These are phyloP conservation scores for Blastosporella zonata DNA, from an alignment of 1,284 basidiomycete genomes.

Conservation along the genomic window DNA sequence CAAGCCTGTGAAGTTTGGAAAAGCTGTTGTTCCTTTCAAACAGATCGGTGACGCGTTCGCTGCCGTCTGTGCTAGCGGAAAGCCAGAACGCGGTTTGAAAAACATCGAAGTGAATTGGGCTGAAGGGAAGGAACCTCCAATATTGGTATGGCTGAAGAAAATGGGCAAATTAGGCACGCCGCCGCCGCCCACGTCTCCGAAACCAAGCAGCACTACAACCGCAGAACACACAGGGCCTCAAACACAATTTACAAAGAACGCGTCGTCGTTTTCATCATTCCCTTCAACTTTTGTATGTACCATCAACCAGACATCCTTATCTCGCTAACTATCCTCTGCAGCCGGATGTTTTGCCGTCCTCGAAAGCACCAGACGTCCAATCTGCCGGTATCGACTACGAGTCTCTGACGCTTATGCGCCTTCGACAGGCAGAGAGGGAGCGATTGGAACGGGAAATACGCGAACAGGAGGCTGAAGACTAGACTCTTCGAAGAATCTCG, in stretches of 20 bases:
- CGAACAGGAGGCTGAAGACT: constrained; percentile 54
- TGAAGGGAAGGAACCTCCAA: constrained; percentile 68
- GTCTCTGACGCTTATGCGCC: constrained; percentile 74
- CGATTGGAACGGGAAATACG: constrained; percentile 74
- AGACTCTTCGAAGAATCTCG: background rate
- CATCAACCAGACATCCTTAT: background rate
- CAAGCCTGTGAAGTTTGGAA: constrained; percentile 59
- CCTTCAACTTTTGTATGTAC: constrained; percentile 55
- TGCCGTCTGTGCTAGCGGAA: constrained; percentile 60
- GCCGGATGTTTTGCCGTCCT: constrained; percentile 26
- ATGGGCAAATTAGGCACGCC: constrained; percentile 55
- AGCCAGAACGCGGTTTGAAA: constrained; percentile 44
- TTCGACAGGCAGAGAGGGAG: constrained; percentile 78
- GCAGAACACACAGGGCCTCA: constrained; percentile 26
- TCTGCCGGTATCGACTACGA: constrained; percentile 68
- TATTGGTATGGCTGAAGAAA: constrained; percentile 73
- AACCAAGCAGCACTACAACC: background rate
- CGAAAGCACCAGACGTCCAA: constrained; percentile 27
- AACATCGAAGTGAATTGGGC: constrained; percentile 69
- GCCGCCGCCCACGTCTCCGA: constrained; percentile 12
- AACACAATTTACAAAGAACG: constrained; percentile 24
- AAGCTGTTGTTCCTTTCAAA: constrained; percentile 70
- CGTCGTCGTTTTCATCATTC: constrained; percentile 48
- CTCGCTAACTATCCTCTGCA: constrained; percentile 7
- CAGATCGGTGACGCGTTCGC: constrained; percentile 73